A percentile compares a stretch with the other conserved stretches of the same genome.
Evolutionary conservation across 164 flowering plant species (phyloP).

Genomic region (Liriodendron chinense): DNA sequence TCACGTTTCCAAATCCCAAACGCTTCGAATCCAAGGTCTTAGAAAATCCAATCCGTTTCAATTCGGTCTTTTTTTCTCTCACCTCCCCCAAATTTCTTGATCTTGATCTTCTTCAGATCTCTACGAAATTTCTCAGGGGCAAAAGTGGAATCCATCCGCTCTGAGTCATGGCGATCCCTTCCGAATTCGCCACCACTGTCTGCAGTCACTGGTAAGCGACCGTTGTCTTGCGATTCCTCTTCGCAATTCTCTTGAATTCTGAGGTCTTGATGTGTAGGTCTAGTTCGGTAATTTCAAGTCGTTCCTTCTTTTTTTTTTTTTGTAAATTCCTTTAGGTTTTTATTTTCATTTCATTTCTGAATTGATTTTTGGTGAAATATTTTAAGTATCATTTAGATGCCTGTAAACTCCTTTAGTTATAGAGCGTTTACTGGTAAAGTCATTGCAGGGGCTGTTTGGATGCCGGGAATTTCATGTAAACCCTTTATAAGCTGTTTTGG

Average conservation of each 20-base stretch:
- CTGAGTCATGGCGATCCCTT: slow-evolving; percentile 36
- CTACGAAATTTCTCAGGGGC: background rate
- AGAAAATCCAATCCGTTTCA: background rate
- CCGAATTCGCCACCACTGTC: slow-evolving; percentile 42
- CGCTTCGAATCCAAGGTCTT: too few species aligned
- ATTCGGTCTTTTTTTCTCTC: background rate
- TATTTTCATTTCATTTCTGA: background rate
- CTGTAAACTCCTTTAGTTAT: too few species aligned
- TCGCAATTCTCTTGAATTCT: background rate
- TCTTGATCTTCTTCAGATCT: background rate
- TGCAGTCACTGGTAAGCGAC: slow-evolving; percentile 66
- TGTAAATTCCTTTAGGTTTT: background rate
- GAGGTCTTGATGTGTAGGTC: background rate
- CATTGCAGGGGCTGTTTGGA: too few species aligned
- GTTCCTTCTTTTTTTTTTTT: background rate
- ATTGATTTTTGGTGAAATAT: background rate
- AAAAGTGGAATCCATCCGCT: background rate
- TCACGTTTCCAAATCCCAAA: background rate
- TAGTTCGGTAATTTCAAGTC: background rate
- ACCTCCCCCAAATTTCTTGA: background rate
- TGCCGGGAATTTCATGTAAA: too few species aligned
- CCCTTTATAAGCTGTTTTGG: too few species aligned
- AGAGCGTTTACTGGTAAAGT: too few species aligned
- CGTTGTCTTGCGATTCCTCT: background rate
- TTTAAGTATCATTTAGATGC: too few species aligned